Evolutionary conservation across 257 asterid species (phyloP).

Genomic region (Cinchona pubescens): DNA sequence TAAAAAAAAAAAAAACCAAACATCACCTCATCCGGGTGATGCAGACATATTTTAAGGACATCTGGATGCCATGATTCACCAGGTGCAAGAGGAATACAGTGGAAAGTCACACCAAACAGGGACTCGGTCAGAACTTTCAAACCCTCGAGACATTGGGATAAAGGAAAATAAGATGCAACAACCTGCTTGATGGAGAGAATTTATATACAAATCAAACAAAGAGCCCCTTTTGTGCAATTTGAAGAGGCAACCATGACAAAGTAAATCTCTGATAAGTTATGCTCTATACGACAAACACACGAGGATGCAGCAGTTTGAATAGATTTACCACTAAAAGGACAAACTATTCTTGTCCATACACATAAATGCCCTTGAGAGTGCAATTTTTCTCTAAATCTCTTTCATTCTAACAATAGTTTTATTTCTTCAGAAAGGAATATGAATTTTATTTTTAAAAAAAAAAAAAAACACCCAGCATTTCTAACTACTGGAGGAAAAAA

Average conservation of each 20-base stretch:
- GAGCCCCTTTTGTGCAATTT: not conserved
- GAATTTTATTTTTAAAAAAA: too few relatives aligned
- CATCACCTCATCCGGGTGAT: constrained; percentile 87
- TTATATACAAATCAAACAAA: constrained; percentile 3
- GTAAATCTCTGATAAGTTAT: too few relatives aligned
- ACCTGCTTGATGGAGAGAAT: constrained; percentile 39
- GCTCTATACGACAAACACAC: not conserved
- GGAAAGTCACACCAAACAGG: constrained; percentile 70
- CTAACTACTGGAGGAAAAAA: not conserved
- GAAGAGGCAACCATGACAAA: constrained; percentile 1
- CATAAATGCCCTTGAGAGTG: not conserved
- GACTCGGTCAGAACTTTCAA: constrained; percentile 78
- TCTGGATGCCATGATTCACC: constrained; percentile 99
- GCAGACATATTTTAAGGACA: constrained; percentile 73
- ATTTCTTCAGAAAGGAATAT: not conserved
- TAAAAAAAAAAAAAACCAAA: constrained; percentile 5
- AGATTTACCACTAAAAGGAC: not conserved
- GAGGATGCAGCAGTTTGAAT: not conserved
- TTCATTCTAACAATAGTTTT: not conserved
- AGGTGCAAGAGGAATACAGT: constrained; percentile 61
- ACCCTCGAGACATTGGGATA: constrained; percentile 82
- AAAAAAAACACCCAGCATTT: not conserved
- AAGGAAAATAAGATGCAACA: constrained; percentile 71
- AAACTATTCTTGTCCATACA: not conserved
- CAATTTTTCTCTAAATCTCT: not conserved